Evolutionary conservation across 495 filamentous ascomycete genomes (phyloP).

Genomic region (Xylaria bambusicola): DNA sequence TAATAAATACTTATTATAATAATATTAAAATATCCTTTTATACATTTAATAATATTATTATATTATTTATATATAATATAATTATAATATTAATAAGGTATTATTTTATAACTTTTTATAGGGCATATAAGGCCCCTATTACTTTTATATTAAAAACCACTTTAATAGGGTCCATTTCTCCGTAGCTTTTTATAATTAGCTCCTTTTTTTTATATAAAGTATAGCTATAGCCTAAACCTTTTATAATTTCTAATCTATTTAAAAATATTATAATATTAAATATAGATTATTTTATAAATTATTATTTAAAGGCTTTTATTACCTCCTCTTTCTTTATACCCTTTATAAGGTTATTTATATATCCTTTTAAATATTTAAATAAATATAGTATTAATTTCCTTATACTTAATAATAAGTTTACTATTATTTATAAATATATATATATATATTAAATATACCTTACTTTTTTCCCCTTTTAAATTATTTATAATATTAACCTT

Average conservation of each 20-base stretch:
- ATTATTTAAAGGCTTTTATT: conserved; percentile 19
- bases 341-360: conserved; percentile 19
- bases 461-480: no score
- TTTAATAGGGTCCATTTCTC: background rate
- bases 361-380: conserved; percentile 19
- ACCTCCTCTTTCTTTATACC: conserved; percentile 18
- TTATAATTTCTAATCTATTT: conserved; percentile 1
- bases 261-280: conserved; percentile 18
- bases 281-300: conserved; percentile 18
- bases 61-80: conserved; percentile 6
- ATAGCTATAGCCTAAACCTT: background rate
- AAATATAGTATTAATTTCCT: conserved; percentile 16
- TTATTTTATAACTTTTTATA: background rate
- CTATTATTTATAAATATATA: conserved; percentile 13
- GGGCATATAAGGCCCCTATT: background rate
- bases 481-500: no score
- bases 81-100: background rate
- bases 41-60: conserved; percentile 18
- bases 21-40: conserved; percentile 13
- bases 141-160: background rate
- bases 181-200: background rate
- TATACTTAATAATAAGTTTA: conserved; percentile 16
- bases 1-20: conserved; percentile 30
- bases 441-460: no score
- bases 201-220: conserved; percentile 13